Base-by-base conservation (phyloP, 2,329 filamentous ascomycete genomes). In the Rhynchosporium agropyri region DNA sequence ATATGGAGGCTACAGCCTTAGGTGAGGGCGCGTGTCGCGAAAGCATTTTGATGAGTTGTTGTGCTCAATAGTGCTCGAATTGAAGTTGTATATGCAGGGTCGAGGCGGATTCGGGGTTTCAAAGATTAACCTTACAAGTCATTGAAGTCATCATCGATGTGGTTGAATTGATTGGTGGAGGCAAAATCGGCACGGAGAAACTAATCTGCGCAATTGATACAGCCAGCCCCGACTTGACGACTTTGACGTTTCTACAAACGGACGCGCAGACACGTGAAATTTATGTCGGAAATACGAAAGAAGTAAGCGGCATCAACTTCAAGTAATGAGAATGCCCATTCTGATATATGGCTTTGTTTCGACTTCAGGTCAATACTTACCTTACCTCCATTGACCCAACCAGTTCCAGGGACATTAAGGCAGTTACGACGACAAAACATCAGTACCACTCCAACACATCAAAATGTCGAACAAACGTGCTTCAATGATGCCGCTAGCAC, bases 401-500 rank as follows among this genome's bases (percentile, higher is more conserved):
- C 61, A 55, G 58, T 43, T 40, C 46, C 33, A 49, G 46, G 10
- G 31, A 36, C 15, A 3, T 29, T 20, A 20, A 20, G 1, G 20
- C 20, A 20, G 20, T 20, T 20, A 20, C 20, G 13, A 40, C 38
- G 28, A 48, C 33, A 10, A 36, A 6, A 7, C 40, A n/a, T n/a
- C 1, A 20, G 49, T 36, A 29, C 42, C 33, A 26, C 43, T 40
- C 7, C 49, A 13, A 60, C 28, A 20, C 31, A 29, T 49, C 58
- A 68, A 53, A 15, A 75, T 74, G 72, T 72, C 71, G 15, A 68
- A 63, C 20, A 74, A 75, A 67, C 70, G 74, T 20, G 57, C 82
- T 67, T 88, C 85, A 0, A 85, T 12, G 77, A 65, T 69, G 65
- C 80, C 83, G 60, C 76, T 79, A 43, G 79, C 81, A 12, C 84